A percentile compares a stretch with the other conserved stretches of the same genome.
Evolutionary conservation across 441 rosid genomes (phyloP).

Genomic region (Aleurites moluccanus): DNA sequence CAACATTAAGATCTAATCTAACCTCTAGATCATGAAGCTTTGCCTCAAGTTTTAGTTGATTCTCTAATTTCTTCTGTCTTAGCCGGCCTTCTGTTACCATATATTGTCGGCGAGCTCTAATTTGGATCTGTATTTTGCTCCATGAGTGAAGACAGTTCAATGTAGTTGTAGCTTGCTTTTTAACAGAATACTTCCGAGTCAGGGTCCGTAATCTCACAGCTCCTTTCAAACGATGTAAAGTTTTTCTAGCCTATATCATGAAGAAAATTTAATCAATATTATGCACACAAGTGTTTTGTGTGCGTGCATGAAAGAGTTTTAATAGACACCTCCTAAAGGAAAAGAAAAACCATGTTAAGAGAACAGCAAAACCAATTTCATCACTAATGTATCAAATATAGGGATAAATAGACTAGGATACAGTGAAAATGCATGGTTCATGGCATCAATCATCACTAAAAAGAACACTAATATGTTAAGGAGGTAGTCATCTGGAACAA

Average conservation of each 20-base stretch:
- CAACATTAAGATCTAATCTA: slow-evolving; percentile 15
- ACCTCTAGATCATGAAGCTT: slow-evolving; percentile 89
- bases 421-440: background rate
- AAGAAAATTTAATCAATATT: slow-evolving; percentile 7
- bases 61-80: slow-evolving; percentile 77
- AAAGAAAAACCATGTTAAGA: background rate
- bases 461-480: background rate
- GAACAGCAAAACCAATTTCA: background rate
- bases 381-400: background rate
- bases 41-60: slow-evolving; percentile 92
- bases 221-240: slow-evolving; percentile 63
- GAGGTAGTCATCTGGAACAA: background rate
- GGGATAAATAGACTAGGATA: too few species aligned
- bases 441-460: background rate
- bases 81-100: slow-evolving; percentile 79
- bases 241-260: slow-evolving; percentile 67
- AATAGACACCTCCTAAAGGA: background rate
- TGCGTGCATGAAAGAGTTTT: background rate
- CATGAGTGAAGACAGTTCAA: slow-evolving; percentile 74
- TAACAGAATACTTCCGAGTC: slow-evolving; percentile 45
- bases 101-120: slow-evolving; percentile 64
- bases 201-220: slow-evolving; percentile 50
- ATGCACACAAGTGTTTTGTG: background rate
- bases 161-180: slow-evolving; percentile 61
- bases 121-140: slow-evolving; percentile 73